Evolutionary conservation across 2,329 filamentous ascomycete genomes (phyloP).

Genomic region (Daldinia eschscholtzii): DNA sequence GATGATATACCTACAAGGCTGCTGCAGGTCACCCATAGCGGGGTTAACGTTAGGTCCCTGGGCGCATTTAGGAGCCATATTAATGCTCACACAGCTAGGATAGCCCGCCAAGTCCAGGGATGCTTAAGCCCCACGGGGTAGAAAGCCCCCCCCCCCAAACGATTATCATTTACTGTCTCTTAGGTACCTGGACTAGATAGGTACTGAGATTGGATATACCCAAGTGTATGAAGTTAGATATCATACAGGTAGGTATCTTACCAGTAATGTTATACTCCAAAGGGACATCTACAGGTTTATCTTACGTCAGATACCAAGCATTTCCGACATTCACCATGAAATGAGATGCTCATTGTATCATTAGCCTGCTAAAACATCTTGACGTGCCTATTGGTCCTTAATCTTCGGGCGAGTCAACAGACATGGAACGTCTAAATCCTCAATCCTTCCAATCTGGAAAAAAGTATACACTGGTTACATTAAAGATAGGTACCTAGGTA

Average conservation of each 20-base stretch:
- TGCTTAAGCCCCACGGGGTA: slow-evolving; percentile 1
- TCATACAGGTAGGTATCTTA: not conserved
- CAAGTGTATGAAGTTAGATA: not conserved
- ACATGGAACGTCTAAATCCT: not conserved
- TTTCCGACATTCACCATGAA: not conserved
- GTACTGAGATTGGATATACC: not conserved
- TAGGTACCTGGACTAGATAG: not conserved
- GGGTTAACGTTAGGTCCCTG: not conserved
- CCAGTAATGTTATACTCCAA: not conserved
- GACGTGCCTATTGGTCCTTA: not conserved
- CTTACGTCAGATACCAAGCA: slow-evolving; percentile 4
- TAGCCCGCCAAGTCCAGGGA: not conserved
- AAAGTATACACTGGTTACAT: not conserved
- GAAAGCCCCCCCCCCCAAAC: not conserved
- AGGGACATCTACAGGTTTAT: not conserved
- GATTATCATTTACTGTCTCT: not conserved
- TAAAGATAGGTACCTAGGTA: not conserved
- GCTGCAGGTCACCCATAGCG: not conserved
- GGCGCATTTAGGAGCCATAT: no score
- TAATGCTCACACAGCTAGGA: no score
- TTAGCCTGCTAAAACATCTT: not conserved
- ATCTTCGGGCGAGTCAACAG: not conserved
- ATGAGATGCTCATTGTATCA: not conserved
- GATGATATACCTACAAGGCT: not conserved
- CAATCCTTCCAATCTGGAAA: not conserved